These are phyloP conservation scores for Musa acuminata DNA, from an alignment of 176 grass and related monocot genomes.

Conservation along the genomic window DNA sequence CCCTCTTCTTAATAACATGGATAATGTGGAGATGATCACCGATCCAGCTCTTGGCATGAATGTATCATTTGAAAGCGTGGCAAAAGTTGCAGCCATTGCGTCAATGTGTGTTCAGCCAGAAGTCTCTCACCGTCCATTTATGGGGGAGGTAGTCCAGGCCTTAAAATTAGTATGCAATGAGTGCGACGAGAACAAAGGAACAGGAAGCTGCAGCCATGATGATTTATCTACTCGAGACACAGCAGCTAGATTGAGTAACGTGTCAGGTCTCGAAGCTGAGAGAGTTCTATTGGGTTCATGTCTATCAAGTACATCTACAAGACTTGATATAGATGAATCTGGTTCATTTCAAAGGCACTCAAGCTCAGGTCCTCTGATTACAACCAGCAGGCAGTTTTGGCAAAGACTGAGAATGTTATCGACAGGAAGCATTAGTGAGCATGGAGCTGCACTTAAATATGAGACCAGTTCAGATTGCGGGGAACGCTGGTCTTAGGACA, in stretches of 20 bases:
- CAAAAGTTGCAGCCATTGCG: constrained; percentile 84
- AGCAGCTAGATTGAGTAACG: constrained; percentile 20
- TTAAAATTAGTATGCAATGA: constrained; percentile 83
- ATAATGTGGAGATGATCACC: constrained; percentile 47
- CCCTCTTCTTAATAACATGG: constrained; percentile 65
- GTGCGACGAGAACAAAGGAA: constrained; percentile 43
- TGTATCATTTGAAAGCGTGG: constrained; percentile 54
- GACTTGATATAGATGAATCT: constrained; percentile 28
- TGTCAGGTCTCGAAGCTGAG: constrained; percentile 57
- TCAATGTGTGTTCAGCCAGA: constrained; percentile 97
- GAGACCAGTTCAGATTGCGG: constrained; percentile 40
- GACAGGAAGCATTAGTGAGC: constrained; percentile 83
- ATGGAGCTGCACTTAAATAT: constrained; percentile 48
- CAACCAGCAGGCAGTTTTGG: constrained; percentile 65
- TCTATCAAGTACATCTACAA: constrained; percentile 46
- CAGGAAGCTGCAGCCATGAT: constrained; percentile 55
- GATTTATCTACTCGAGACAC: constrained; percentile 29
- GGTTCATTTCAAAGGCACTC: constrained; percentile 59
- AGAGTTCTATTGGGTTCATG: constrained; percentile 60
- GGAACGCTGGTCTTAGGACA: constrained; percentile 18
- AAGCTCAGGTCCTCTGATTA: constrained; percentile 62
- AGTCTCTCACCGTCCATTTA: constrained; percentile 81
- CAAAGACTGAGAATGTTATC: constrained; percentile 54
- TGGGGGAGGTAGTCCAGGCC: constrained; percentile 96
- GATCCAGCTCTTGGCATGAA: constrained; percentile 57